Percentiles rank a stretch among this genome's conserved stretches.
These are phyloP conservation scores for Monilinia vaccinii-corymbosi DNA, from an alignment of 2,329 filamentous ascomycete genomes.

Conservation along the genomic window DNA sequence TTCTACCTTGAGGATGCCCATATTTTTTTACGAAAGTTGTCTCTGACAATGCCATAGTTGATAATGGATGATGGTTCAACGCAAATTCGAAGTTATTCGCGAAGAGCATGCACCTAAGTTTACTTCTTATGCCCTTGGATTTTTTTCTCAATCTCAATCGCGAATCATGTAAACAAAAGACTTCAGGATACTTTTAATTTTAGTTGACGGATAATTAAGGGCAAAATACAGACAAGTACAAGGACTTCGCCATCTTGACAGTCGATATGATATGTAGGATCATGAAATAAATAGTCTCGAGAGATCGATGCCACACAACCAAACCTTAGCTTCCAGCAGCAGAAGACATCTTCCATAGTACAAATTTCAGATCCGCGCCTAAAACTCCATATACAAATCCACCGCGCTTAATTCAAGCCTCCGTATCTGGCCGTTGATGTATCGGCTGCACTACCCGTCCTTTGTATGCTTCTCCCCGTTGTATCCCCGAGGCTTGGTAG, in stretches of 20 bases:
- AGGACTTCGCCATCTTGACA: no score
- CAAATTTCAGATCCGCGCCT: not conserved
- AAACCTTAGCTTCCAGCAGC: not conserved
- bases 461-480: not conserved
- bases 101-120: not conserved
- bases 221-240: not conserved
- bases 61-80: not conserved
- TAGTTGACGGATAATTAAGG: not conserved
- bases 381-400: not conserved
- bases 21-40: not conserved
- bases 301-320: not conserved
- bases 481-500: not conserved
- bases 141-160: not conserved
- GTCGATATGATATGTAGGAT: not conserved
- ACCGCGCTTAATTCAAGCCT: not conserved
- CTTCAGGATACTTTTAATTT: not conserved
- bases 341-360: not conserved
- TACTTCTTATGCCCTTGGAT: rapidly evolving
- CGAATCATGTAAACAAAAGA: not conserved
- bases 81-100: not conserved
- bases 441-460: no score
- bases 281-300: not conserved
- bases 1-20: not conserved
- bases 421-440: not conserved
- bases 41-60: not conserved